Base-by-base conservation (phyloP, 768 basidiomycete species). In the Cystoderma amianthinum region DNA sequence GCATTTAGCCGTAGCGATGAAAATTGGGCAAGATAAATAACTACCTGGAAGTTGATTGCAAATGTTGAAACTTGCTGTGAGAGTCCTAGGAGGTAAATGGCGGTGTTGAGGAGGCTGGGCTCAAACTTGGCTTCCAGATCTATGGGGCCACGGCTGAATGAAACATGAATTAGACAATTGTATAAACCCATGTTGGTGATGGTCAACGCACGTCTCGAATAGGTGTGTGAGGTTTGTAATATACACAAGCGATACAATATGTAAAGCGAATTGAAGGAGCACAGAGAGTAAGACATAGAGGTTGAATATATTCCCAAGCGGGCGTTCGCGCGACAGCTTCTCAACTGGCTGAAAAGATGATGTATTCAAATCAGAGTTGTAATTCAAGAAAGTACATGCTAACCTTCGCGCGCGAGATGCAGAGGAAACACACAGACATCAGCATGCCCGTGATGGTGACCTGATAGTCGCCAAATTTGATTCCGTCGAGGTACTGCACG, bases 401-500 rank as follows among this genome's bases (percentile, higher is more conserved):
- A 51, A 93, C 95, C 80, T 94, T 92, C 10, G 95, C 95, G 5
- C 95, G 78, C 21, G 95, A 99, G 44, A 99, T 97, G 59, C 93
- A 97, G 59, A 96, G 66, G 79, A 99, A 99, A 61, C 95, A 99
- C 20, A 98, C 88, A 20, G 89, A 93, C 93, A 99, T 96, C 56
- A 98, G 69, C 74, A 91, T 85, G 16, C 96, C 96, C 1, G 89
- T 96, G 45, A 99, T 82, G 2, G 95, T 97, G 23, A 96, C 85
- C 57, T 99, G 95, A 59, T 99, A 99, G 59, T 99, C 96, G 11
- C 96, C 96, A 61, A 94, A 97, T 63, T 98, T 98, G 74, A 99
- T 97, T 15, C 96, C 96, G 48, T 98, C 95, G 2, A 99, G 72
- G 56, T 99, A 97, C 60, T 95, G 94, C 21, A 98, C 96, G 50